Evolutionary conservation across 805 yeast species (phyloP).

Genomic region (Kluyveromyces nonfermentans): DNA sequence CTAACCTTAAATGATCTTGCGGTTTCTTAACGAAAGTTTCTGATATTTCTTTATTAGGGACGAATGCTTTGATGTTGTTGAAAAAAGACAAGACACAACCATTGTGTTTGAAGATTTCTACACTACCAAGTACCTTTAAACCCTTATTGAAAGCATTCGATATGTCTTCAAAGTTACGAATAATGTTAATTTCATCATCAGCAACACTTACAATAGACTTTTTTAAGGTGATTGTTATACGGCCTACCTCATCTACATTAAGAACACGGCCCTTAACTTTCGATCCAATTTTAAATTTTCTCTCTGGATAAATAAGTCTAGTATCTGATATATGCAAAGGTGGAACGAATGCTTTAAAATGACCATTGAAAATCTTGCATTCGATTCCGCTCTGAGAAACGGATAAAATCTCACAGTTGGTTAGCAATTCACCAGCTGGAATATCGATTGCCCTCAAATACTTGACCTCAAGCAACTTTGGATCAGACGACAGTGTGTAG

Average conservation of each 20-base stretch:
- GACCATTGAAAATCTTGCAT: slow-evolving; percentile 50
- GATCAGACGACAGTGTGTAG: slow-evolving; percentile 60
- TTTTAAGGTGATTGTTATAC: slow-evolving; percentile 61
- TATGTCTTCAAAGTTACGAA: slow-evolving; percentile 42
- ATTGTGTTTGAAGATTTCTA: slow-evolving; percentile 55
- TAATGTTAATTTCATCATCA: slow-evolving; percentile 25
- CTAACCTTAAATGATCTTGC: slow-evolving; percentile 65
- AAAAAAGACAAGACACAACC: slow-evolving; percentile 85
- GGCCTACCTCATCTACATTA: slow-evolving; percentile 37
- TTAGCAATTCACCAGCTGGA: slow-evolving; percentile 59
- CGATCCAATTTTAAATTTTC: slow-evolving; percentile 79
- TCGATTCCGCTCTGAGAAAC: slow-evolving; percentile 57
- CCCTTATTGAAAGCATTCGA: slow-evolving; percentile 33
- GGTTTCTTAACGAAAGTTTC: slow-evolving; percentile 78
- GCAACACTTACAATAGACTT: slow-evolving; percentile 64
- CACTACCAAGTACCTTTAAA: slow-evolving; percentile 57
- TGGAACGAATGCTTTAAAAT: slow-evolving; percentile 68
- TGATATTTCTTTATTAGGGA: slow-evolving; percentile 83
- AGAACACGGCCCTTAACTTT: slow-evolving; percentile 71
- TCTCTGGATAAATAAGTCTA: slow-evolving; percentile 78
- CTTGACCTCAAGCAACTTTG: slow-evolving; percentile 50
- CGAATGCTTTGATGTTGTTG: slow-evolving; percentile 64
- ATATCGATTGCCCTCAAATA: slow-evolving; percentile 65
- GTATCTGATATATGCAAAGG: slow-evolving; percentile 74
- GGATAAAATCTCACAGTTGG: slow-evolving; percentile 46